Percentiles rank a stretch among this genome's conserved stretches.
These are phyloP conservation scores for Aristolochia californica DNA, from an alignment of 164 flowering plant species.

Conservation along the genomic window DNA sequence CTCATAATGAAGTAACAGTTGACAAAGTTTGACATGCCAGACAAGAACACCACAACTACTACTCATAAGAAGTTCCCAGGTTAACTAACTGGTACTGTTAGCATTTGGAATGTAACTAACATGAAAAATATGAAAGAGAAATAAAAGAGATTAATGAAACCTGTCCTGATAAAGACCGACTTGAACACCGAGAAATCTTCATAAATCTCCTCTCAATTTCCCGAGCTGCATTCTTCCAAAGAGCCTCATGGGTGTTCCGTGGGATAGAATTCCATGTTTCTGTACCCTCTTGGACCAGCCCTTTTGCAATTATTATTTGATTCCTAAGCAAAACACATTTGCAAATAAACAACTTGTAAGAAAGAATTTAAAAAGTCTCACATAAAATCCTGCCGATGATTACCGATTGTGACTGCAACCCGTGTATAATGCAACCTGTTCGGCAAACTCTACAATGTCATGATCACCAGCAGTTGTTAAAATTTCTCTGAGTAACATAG, in stretches of 20 bases:
- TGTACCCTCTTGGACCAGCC: slow-evolving; percentile 66
- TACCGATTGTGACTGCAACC: slow-evolving; percentile 93
- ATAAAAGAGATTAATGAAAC: slow-evolving; percentile 18
- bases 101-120: neutral
- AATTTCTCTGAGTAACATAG: slow-evolving; percentile 63
- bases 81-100: too few species aligned
- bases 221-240: slow-evolving; percentile 49
- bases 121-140: neutral
- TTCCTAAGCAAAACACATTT: slow-evolving; percentile 24
- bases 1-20: too few species aligned
- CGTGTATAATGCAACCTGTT: slow-evolving; percentile 62
- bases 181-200: slow-evolving; percentile 52
- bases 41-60: too few species aligned
- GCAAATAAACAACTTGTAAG: neutral
- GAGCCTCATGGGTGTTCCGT: slow-evolving; percentile 37
- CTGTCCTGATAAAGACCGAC: slow-evolving; percentile 58
- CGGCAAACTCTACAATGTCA: slow-evolving; percentile 52
- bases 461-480: slow-evolving; percentile 38
- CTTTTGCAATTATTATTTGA: slow-evolving; percentile 64
- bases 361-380: neutral
- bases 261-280: slow-evolving; percentile 60
- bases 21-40: too few species aligned
- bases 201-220: slow-evolving; percentile 62
- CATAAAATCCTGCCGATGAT: neutral
- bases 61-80: too few species aligned